phyloP scores from a whole-genome alignment of 2,329 filamentous ascomycete species.

The Trichoderma brevicompactum region DNA sequence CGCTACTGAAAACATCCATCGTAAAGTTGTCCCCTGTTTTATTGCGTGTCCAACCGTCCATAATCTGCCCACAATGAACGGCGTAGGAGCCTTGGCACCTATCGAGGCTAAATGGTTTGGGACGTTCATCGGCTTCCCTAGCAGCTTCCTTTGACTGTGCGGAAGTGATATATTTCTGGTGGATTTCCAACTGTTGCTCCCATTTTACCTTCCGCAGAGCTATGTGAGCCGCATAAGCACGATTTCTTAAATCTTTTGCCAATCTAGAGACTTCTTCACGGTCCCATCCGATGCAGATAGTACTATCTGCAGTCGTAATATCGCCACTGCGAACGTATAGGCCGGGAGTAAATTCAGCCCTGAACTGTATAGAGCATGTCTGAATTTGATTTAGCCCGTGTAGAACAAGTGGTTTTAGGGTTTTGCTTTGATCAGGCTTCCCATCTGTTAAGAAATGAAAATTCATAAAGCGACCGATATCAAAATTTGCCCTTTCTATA shows the following conservation, averaged over 20 bases:
- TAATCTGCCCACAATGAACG: neutral
- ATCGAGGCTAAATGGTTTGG: neutral
- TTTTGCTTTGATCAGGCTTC: conserved; percentile 3
- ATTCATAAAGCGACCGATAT: neutral
- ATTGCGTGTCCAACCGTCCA: neutral
- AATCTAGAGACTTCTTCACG: neutral
- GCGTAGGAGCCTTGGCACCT: conserved; percentile 13
- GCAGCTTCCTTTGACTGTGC: neutral
- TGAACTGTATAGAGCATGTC: no score
- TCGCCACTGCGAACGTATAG: neutral
- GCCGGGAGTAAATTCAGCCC: no score
- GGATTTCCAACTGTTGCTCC: conserved; percentile 5
- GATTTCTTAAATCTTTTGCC: neutral
- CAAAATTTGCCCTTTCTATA: neutral
- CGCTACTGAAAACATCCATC: neutral
- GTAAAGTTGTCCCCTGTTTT: neutral
- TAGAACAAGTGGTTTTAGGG: neutral
- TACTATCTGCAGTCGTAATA: no score
- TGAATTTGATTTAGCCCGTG: neutral
- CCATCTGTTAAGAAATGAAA: conserved; percentile 12
- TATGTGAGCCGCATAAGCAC: neutral
- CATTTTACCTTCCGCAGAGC: neutral
- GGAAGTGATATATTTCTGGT: neutral
- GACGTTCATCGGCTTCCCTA: neutral
- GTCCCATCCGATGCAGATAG: conserved; percentile 11